phyloP scores from a whole-genome alignment of 2,329 filamentous ascomycete genomes.

The Xylaria arbuscula region DNA sequence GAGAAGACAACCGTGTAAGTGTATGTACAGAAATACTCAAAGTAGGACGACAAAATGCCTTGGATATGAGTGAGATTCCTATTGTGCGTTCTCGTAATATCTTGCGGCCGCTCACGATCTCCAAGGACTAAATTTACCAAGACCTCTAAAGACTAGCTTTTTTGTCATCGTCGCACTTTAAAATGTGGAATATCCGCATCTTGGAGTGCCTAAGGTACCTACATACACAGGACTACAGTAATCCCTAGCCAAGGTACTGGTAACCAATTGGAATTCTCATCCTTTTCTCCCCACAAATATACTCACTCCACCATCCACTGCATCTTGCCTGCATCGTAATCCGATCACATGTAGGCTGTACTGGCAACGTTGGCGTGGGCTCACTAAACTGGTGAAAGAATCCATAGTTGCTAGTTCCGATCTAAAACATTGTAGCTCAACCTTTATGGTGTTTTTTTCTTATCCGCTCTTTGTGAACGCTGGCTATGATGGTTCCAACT shows the following conservation, averaged over 20 bases:
- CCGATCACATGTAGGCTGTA: neutral
- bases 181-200: slow-evolving; percentile 14
- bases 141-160: neutral
- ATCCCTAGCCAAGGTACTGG: neutral
- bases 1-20: neutral
- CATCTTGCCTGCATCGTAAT: neutral
- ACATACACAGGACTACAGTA: neutral
- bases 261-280: slow-evolving; percentile 6
- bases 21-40: neutral
- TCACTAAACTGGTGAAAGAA: neutral
- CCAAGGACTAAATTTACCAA: neutral
- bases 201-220: neutral
- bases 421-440: neutral
- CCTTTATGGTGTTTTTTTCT: neutral
- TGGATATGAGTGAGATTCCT: neutral
- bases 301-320: neutral
- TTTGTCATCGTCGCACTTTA: too few species aligned
- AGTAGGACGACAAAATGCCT: neutral
- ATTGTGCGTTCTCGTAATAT: neutral
- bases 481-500: neutral
- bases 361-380: neutral
- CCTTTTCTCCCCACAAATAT: neutral
- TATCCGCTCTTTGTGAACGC: neutral
- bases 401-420: neutral
- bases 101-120: neutral